These are phyloP conservation scores for Skeletonema menzelii DNA, from an alignment of 108 stramenopile genomes.

Conservation along the genomic window DNA sequence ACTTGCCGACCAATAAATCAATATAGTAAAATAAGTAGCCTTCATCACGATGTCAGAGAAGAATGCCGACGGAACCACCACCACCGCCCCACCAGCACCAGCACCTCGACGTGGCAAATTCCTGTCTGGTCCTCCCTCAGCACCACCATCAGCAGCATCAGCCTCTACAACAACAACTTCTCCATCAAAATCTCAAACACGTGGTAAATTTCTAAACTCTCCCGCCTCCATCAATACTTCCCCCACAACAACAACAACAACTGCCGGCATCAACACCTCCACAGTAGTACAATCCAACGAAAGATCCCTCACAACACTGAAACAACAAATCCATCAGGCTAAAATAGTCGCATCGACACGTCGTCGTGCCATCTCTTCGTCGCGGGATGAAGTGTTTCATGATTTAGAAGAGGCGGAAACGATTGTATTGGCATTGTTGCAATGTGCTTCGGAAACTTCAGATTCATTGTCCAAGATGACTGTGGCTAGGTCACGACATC, in stretches of 20 bases:
- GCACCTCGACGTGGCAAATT: constrained; percentile 36
- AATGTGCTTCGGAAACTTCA: constrained; percentile 21
- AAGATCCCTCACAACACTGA: constrained; percentile 2
- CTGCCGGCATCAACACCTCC: background rate
- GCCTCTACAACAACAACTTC: background rate
- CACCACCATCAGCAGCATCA: background rate
- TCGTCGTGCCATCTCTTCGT: background rate
- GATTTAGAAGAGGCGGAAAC: constrained; percentile 40
- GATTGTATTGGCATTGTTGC: constrained; percentile 29
- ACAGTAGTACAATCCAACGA: background rate
- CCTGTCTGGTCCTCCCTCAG: constrained; percentile 17
- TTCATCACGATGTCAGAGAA: background rate
- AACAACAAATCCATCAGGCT: background rate
- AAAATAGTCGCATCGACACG: constrained; percentile 17
- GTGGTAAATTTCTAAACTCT: constrained; percentile 28
- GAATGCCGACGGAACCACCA: background rate
- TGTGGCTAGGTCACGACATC: constrained; percentile 8
- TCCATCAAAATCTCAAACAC: constrained; percentile 10
- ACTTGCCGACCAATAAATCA: background rate
- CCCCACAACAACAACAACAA: background rate
- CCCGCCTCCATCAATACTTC: background rate
- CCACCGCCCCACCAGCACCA: background rate
- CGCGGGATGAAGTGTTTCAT: constrained; percentile 9
- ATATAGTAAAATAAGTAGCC: no score
- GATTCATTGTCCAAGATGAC: constrained; percentile 34